Percentiles rank a stretch among this genome's conserved stretches.
phyloP scores from a whole-genome alignment of 495 filamentous ascomycete genomes.

The Cairneyella variabilis region DNA sequence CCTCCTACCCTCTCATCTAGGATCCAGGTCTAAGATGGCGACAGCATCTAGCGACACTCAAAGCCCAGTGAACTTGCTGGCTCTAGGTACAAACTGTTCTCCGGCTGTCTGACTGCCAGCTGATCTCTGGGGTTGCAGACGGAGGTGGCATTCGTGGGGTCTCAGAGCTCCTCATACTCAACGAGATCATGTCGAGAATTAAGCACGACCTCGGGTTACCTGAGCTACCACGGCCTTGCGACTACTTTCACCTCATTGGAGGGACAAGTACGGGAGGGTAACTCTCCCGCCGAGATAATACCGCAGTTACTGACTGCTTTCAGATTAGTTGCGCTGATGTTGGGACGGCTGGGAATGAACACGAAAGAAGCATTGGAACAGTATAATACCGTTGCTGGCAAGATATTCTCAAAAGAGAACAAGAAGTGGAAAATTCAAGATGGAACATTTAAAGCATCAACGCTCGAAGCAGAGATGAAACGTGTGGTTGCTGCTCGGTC shows the following conservation, averaged over 20 bases:
- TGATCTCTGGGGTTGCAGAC: conserved; percentile 19
- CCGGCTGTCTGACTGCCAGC: background rate
- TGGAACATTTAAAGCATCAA: conserved; percentile 21
- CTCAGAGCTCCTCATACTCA: conserved; percentile 31
- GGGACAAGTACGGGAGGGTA: conserved; percentile 39
- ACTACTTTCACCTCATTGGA: conserved; percentile 36
- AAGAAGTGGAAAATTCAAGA: conserved; percentile 15
- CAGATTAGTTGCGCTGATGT: conserved; percentile 35
- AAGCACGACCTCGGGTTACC: conserved; percentile 15
- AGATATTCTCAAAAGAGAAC: conserved; percentile 26
- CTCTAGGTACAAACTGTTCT: background rate
- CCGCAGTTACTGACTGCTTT: background rate
- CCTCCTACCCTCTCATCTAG: background rate
- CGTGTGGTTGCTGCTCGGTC: background rate
- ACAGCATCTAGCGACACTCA: background rate
- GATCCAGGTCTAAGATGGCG: background rate
- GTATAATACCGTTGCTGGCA: conserved; percentile 26
- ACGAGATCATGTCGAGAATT: conserved; percentile 32
- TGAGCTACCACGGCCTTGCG: conserved; percentile 31
- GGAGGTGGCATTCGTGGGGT: conserved; percentile 37
- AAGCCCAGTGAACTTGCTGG: background rate
- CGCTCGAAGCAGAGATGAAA: conserved; percentile 10
- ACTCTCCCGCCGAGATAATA: background rate
- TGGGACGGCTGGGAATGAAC: conserved; percentile 34
- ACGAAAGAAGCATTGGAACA: conserved; percentile 27